Percentiles rank a stretch among this genome's conserved stretches.
Evolutionary conservation across 805 yeast genomes (phyloP).

Genomic region (Lipomyces mesembrius): DNA sequence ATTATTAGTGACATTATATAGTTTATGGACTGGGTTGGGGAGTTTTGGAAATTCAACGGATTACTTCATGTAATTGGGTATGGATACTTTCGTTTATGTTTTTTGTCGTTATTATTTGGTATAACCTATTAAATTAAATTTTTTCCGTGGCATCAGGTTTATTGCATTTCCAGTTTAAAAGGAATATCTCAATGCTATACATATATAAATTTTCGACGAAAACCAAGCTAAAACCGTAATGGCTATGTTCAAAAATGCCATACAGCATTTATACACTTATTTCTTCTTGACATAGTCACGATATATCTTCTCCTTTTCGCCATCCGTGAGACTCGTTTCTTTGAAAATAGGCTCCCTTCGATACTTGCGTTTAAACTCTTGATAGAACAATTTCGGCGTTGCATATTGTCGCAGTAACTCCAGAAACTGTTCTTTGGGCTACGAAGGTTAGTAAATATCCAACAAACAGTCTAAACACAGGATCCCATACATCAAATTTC

Average conservation of each 20-base stretch:
- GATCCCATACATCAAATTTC: constrained; percentile 6
- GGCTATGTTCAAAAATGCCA: background rate
- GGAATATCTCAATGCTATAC: background rate
- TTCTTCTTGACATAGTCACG: constrained; percentile 43
- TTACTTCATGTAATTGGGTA: background rate
- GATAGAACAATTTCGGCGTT: constrained; percentile 45
- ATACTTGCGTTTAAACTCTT: constrained; percentile 50
- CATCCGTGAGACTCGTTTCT: constrained; percentile 43
- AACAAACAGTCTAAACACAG: background rate
- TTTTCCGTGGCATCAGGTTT: background rate
- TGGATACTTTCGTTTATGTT: background rate
- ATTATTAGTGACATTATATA: background rate
- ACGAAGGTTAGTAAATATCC: background rate
- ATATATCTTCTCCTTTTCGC: constrained; percentile 49
- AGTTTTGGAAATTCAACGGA: background rate
- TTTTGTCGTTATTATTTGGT: background rate
- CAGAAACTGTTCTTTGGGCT: constrained; percentile 41
- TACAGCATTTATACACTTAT: background rate
- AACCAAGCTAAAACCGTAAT: constrained; percentile 72
- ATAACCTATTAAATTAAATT: background rate
- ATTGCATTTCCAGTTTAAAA: background rate
- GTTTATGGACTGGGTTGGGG: background rate
- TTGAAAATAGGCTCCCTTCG: constrained; percentile 42
- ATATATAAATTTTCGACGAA: constrained; percentile 46
- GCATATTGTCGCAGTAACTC: constrained; percentile 42